Evolutionary conservation across 306 rosid species (phyloP).

Genomic region (Leucaena leucocephala): DNA sequence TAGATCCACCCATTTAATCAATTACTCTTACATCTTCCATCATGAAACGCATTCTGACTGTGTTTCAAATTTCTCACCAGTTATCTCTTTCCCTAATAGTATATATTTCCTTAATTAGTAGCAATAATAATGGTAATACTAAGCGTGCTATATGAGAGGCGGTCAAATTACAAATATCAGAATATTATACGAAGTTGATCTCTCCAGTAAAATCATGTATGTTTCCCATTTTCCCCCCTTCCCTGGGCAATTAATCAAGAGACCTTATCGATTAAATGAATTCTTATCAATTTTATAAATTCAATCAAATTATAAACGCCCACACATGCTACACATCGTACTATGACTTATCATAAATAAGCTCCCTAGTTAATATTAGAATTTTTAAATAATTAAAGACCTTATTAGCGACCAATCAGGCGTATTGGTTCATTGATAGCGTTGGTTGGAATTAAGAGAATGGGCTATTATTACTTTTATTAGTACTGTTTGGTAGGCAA

Average conservation of each 20-base stretch:
- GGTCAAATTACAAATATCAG: neutral
- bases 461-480: slow-evolving; percentile 27
- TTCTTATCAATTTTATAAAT: no score
- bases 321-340: no score
- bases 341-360: no score
- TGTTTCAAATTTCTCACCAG: slow-evolving; percentile 14
- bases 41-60: slow-evolving; percentile 29
- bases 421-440: slow-evolving; percentile 32
- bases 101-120: slow-evolving; percentile 5
- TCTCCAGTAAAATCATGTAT: neutral
- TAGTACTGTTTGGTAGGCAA: neutral
- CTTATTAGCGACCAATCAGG: slow-evolving; percentile 36
- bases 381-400: slow-evolving; percentile 1
- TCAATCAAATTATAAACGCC: no score
- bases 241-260: neutral
- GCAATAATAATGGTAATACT: neutral
- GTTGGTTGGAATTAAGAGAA: slow-evolving; percentile 42
- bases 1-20: neutral
- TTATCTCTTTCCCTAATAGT: slow-evolving; percentile 4
- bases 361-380: no score
- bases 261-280: neutral
- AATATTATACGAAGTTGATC: neutral
- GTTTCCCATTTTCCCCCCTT: neutral
- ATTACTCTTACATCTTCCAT: neutral
- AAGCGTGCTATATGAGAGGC: slow-evolving; percentile 5